Base-by-base conservation (phyloP, 345 rosid genomes). In the Corchorus capsularis region DNA sequence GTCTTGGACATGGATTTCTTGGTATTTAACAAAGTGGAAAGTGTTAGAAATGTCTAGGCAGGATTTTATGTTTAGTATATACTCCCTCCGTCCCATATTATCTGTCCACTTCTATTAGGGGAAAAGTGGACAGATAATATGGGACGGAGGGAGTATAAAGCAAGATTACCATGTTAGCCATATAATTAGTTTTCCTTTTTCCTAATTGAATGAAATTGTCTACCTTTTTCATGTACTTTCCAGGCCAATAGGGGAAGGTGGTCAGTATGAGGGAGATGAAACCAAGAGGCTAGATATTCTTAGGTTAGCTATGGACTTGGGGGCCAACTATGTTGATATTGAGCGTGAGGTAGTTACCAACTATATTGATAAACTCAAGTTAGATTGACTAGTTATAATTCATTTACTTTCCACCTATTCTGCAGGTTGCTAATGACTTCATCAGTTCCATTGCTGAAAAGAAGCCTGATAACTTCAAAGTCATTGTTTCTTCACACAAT, bases 361-460 rank as follows among this genome's bases (percentile, higher is more conserved):
- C n/a, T n/a, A n/a, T n/a, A n/a, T n/a, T n/a, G 19, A 19, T 16
- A 49, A 59, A 47, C 20, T 27, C 7, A 7, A 4, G 9, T 45
- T 45, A 45, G 9, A 45, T 45, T 10, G 9, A 45, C 47, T 6
- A 5, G 8, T 45, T 45, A 45, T 10, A 3, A 27, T 46, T 9
- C 12, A 60, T 60, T 9, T 62, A 15, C 35, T n/a, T n/a, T 65
- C 5, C 2, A 37, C 5, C 32, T 65, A 41, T 61, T 63, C 41
- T 72, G 43, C 75, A 85, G 88, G 86, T 86, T 72, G 89, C 85
- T 65, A 61, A 82, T 59, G 89, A 86, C 62, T 83, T 86, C 84
- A 83, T 79, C 74, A 80, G 70, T 64, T 86, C 84, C 10, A 54
- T 86, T 8, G 9, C 54, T 6, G 83, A 78, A 41, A 83, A 82